Evolutionary conservation across 2,329 filamentous ascomycete species (phyloP), one percentile per base, ranked within the genome.

Genomic region (Aspergillus floridensis): DNA sequence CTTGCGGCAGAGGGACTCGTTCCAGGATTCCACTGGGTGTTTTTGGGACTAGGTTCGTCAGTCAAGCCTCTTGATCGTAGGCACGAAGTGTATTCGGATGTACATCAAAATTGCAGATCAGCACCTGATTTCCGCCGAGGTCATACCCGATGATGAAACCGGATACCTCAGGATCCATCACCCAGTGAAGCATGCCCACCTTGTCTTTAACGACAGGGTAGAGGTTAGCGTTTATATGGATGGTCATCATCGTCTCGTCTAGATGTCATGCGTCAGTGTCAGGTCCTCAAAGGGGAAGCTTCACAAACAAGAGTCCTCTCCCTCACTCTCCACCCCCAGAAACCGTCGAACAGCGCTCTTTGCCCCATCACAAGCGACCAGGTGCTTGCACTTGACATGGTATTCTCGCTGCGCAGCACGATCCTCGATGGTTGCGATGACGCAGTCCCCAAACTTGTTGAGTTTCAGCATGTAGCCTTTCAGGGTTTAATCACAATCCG

Each of bases 221-320:
- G 2, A 80, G 66, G 49, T 80, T 68, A 0, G 77, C 76, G 46
- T 78, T 77, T 61, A 80, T 74, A 47, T 80, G 77, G 14, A 80
- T 79, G 0, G 77, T 80, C 78, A 80, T 79, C 77, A 79, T 79
- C 0, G 76, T 79, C 57, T 79, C 76, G 41, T 76, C 75, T 77
- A 32, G 21, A 3, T 31, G 1, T 8, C 38, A 19, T 5, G n/a
- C n/a, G 11, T 54, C 16, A 54, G 52, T 8, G 14, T 31, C 2
- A 5, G 6, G 12, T 1, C 4, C 8, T 29, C 16, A 16, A 16
- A 8, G 11, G 16, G 24, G 14, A 4, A n/a, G 2, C 12, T 16
- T 46, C 26, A 65, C 72, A 68, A 62, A 75, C 77, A 77, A 29
- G 75, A 73, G 51, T 78, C 75, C 59, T 79, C 77, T 41, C 77